Conservation (phyloP, 352 stramenopile species). For the Phytopythium chamaehyphon region DNA sequence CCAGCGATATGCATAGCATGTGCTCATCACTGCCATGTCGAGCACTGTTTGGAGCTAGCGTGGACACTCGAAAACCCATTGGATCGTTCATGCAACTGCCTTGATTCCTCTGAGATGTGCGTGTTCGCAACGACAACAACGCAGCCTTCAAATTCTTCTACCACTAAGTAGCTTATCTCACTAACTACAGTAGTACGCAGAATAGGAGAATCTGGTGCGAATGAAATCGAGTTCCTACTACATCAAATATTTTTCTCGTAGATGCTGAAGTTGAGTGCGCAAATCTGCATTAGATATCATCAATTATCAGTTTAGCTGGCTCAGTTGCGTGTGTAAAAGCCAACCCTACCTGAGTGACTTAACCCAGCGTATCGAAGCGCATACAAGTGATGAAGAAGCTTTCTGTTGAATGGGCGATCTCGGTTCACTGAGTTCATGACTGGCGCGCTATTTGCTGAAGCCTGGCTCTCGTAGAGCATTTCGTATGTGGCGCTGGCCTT, state of each 20-base stretch:
- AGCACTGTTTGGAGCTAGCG: constrained; percentile 54
- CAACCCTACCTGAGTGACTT: constrained; percentile 38
- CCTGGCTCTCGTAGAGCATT: constrained; percentile 20
- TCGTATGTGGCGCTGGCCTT: constrained; percentile 49
- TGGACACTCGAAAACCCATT: constrained; percentile 58
- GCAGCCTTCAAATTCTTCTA: not conserved
- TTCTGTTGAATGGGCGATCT: constrained; percentile 28
- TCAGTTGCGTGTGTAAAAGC: not conserved
- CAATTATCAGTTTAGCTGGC: not conserved
- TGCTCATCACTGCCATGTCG: constrained; percentile 54
- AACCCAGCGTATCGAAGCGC: constrained; percentile 60
- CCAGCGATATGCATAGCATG: constrained; percentile 62
- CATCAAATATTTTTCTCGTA: constrained; percentile 50
- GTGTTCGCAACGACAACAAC: constrained; percentile 13
- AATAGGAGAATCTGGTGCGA: too few species aligned
- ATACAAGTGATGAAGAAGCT: constrained; percentile 71
- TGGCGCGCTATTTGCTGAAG: constrained; percentile 7
- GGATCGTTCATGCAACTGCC: constrained; percentile 48
- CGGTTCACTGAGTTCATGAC: constrained; percentile 8
- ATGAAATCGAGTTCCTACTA: too few species aligned
- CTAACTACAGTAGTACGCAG: too few species aligned
- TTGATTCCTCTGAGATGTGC: constrained; percentile 24
- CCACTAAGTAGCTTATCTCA: not conserved
- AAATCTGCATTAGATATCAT: constrained; percentile 34
- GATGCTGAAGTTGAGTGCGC: constrained; percentile 58